Percentiles rank a stretch among this genome's conserved stretches.
phyloP scores from a whole-genome alignment of 23 red algal species.

The Gracilariopsis chorda region DNA sequence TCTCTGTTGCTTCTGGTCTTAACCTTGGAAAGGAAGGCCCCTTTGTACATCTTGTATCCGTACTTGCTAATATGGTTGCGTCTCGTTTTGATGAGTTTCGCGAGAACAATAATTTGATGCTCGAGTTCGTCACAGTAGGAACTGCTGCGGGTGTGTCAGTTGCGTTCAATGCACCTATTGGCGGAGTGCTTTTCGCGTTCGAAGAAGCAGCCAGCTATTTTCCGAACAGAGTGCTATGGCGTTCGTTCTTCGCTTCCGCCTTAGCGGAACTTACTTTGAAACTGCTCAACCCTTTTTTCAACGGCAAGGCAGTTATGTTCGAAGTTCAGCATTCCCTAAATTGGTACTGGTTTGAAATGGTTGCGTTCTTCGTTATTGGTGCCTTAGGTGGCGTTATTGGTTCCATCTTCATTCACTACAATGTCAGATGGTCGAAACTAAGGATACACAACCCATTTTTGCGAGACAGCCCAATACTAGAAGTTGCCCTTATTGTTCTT shows the following conservation, averaged over 20 bases:
- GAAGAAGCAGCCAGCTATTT: constrained; percentile 82
- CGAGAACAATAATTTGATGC: constrained; percentile 42
- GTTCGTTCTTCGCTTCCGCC: constrained; percentile 79
- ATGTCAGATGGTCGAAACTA: constrained; percentile 77
- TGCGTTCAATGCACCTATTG: constrained; percentile 88
- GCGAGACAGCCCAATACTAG: constrained; percentile 58
- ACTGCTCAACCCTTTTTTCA: constrained; percentile 79
- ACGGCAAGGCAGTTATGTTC: constrained; percentile 80
- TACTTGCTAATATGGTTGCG: constrained; percentile 59
- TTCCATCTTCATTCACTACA: constrained; percentile 83
- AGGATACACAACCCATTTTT: constrained; percentile 48
- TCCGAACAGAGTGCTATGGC: constrained; percentile 79
- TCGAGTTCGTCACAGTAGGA: constrained; percentile 67
- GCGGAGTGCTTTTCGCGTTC: constrained; percentile 83
- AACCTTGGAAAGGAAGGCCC: constrained; percentile 87
- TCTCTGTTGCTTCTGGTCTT: constrained; percentile 76
- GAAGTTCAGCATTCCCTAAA: constrained; percentile 61
- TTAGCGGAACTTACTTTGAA: constrained; percentile 77
- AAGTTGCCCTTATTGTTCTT: constrained; percentile 56
- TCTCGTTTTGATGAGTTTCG: constrained; percentile 49
- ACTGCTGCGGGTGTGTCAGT: constrained; percentile 86
- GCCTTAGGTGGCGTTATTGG: constrained; percentile 79
- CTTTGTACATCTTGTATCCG: constrained; percentile 75
- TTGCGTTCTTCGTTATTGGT: constrained; percentile 73
- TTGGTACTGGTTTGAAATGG: constrained; percentile 94